A percentile compares a stretch with the other conserved stretches of the same genome.
Conservation (phyloP, 495 filamentous ascomycete species). For the Trypethelium eluteriae region DNA sequence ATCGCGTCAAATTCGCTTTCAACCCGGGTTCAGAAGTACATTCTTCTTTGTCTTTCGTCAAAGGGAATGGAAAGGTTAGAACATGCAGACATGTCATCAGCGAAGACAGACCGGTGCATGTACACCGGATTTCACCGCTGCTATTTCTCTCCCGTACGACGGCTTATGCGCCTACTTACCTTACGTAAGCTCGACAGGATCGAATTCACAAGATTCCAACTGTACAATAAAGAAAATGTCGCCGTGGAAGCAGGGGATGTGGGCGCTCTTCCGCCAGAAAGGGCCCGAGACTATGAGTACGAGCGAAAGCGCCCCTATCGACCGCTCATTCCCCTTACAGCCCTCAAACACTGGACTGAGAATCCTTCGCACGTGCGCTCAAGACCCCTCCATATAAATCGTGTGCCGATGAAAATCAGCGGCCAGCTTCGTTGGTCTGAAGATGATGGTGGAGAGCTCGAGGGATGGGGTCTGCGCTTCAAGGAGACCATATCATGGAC, state of each 20-base stretch:
- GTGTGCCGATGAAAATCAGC: conserved; percentile 2
- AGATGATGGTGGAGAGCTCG: conserved; percentile 8
- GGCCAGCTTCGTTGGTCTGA: background rate
- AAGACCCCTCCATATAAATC: background rate
- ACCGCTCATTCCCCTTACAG: background rate
- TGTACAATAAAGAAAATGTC: conserved; percentile 3
- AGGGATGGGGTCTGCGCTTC: conserved; percentile 5
- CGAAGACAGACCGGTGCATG: conserved; percentile 7
- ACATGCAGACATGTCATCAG: conserved; percentile 2
- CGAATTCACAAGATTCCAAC: conserved; percentile 7
- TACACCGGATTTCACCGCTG: background rate
- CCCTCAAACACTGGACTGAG: conserved; percentile 8
- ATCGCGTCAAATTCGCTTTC: background rate
- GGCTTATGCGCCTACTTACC: background rate
- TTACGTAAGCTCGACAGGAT: background rate
- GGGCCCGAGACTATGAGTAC: conserved; percentile 3
- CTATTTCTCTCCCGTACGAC: background rate
- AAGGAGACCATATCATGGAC: background rate
- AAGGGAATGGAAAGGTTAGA: background rate
- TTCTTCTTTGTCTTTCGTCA: conserved; percentile 1
- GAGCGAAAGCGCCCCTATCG: background rate
- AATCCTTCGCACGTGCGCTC: background rate
- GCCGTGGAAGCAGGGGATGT: background rate
- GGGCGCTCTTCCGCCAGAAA: background rate
- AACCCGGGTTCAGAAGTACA: background rate